phyloP scores from a whole-genome alignment of 306 rosid genomes.

The Dryas octopetala region DNA sequence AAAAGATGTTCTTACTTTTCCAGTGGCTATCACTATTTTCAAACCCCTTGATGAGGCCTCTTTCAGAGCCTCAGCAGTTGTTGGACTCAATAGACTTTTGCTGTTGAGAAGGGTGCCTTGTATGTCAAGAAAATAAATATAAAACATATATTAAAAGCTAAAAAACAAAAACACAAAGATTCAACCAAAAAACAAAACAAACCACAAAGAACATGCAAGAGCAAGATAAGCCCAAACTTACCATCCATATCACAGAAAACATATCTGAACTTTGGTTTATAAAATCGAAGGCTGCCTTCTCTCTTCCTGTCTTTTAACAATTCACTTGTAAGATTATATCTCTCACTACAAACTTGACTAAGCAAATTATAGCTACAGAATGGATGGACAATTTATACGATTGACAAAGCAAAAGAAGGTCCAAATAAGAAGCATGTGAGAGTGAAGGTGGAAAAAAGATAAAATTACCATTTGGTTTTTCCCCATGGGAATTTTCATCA shows the following conservation, averaged over 20 bases:
- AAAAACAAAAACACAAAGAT: neutral
- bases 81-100: conserved; percentile 64
- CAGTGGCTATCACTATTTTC: conserved; percentile 93
- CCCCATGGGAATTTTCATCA: conserved; percentile 35
- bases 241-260: conserved; percentile 99
- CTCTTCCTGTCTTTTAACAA: conserved; percentile 89
- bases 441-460: conserved; percentile 1
- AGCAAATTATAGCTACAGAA: conserved; percentile 12
- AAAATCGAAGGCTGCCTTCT: conserved; percentile 81
- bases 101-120: conserved; percentile 89
- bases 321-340: conserved; percentile 50
- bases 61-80: conserved; percentile 68
- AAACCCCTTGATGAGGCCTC: conserved; percentile 83
- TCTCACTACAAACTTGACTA: conserved; percentile 30
- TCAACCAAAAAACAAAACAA: neutral
- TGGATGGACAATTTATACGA: neutral
- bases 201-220: neutral
- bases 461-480: conserved; percentile 48
- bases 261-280: conserved; percentile 81
- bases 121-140: conserved; percentile 12
- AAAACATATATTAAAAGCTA: conserved; percentile 25
- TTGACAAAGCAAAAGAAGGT: neutral
- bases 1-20: conserved; percentile 64
- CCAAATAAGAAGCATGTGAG: conserved; percentile 4
- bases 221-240: conserved; percentile 32